Base-by-base conservation (phyloP, 768 basidiomycete species). In the Mycena amicta region DNA sequence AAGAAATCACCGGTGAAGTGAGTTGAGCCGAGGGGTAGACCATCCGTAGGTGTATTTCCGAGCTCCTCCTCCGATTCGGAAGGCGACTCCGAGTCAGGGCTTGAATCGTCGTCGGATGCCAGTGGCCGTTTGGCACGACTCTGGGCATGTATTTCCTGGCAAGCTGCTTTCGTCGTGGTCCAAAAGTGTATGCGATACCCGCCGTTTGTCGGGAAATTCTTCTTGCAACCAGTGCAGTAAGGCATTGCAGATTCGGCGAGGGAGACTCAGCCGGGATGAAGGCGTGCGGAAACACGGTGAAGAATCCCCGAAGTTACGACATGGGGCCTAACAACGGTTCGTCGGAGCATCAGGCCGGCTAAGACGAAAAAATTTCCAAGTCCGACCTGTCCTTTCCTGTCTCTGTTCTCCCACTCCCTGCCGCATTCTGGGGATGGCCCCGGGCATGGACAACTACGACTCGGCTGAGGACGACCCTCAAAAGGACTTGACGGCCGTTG, bases 1-100 rank as follows among this genome's bases (percentile, higher is more conserved):
- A 56, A 61, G 43, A 52, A 57, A 33, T 61, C 55, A 18, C 60
- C 60, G 2, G 3, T 25, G 28, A 60, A 60, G 28, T 37, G 33
- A 26, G 33, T 37, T 18, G 33, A 37, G 33, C 33, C 33, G 18
- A 37, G 33, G 8, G 29, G 25, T 8, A 49, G 31, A 13, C 11
- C 49, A 11, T 29, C 13, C 30, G 25, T n/a, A n/a, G n/a, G n/a
- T n/a, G n/a, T n/a, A n/a, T n/a, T n/a, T n/a, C n/a, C n/a, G n/a
- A n/a, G n/a, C n/a, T n/a, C n/a, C n/a, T 37, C 33, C 8, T 37
- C 33, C 33, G 33, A 37, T 18, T 37, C 33, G 33, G n/a, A n/a
- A n/a, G n/a, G n/a, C n/a, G n/a, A n/a, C n/a, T n/a, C n/a, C n/a
- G 33, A 37, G 33, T 37, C 33, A 18, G 33, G 18, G 33, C 33